A percentile compares a stretch with the other conserved stretches of the same genome.
Evolutionary conservation across 441 rosid genomes (phyloP).

Genomic region (Adansonia grandidieri): DNA sequence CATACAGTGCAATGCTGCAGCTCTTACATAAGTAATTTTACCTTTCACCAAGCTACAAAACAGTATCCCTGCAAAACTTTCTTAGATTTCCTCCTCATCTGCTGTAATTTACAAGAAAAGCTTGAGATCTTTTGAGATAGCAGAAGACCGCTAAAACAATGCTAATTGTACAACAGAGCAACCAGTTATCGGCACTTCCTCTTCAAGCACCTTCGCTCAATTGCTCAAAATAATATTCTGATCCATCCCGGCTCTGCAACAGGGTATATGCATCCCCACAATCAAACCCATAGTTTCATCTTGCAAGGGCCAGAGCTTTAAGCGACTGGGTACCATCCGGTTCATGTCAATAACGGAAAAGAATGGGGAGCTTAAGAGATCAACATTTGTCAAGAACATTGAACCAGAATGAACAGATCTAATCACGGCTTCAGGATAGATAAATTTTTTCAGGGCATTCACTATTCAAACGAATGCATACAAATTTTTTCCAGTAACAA

Average conservation of each 20-base stretch:
- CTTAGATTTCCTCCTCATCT: conserved; percentile 50
- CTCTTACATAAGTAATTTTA: conserved; percentile 67
- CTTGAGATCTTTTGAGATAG: conserved; percentile 40
- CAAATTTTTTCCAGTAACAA: conserved; percentile 75
- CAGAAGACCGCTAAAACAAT: conserved; percentile 49
- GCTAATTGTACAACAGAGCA: conserved; percentile 60
- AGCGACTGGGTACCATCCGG: conserved; percentile 37
- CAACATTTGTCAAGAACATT: conserved; percentile 36
- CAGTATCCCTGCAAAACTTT: conserved; percentile 73
- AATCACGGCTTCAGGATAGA: conserved; percentile 36
- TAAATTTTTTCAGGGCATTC: conserved; percentile 39
- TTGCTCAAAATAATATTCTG: conserved; percentile 41
- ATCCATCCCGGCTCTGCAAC: conserved; percentile 44
- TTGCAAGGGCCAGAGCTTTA: conserved; percentile 41
- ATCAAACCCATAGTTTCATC: conserved; percentile 39
- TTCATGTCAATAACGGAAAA: conserved; percentile 34
- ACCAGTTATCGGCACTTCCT: conserved; percentile 40
- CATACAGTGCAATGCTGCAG: conserved; percentile 72
- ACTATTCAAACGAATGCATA: conserved; percentile 60
- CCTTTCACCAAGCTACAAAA: conserved; percentile 68
- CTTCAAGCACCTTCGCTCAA: conserved; percentile 44
- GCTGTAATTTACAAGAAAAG: conserved; percentile 56
- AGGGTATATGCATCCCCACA: conserved; percentile 37
- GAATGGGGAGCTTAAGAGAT: conserved; percentile 36
- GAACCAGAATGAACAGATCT: conserved; percentile 43